Percentiles rank a stretch among this genome's conserved stretches.
These are phyloP conservation scores for Pycnococcus provasolii DNA, from an alignment of 139 green algal genomes.

Conservation along the genomic window DNA sequence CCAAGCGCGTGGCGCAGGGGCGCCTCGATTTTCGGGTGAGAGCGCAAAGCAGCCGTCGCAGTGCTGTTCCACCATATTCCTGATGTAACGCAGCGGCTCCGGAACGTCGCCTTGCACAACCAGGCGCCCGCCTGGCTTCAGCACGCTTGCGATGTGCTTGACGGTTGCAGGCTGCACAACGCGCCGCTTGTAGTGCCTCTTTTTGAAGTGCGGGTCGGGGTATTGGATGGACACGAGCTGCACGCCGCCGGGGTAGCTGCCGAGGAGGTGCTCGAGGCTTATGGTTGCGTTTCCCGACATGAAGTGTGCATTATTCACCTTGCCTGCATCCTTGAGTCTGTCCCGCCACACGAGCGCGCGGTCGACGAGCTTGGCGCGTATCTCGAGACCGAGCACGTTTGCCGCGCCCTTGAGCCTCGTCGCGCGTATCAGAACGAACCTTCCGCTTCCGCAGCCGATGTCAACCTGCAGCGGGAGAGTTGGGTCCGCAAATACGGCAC, in stretches of 20 bases:
- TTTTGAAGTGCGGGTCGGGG: slow-evolving; percentile 86
- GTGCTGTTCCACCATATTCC: slow-evolving; percentile 42
- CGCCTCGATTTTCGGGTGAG: background rate
- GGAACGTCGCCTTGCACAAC: slow-evolving; percentile 69
- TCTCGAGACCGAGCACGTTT: slow-evolving; percentile 78
- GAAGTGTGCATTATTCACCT: slow-evolving; percentile 47
- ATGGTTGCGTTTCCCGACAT: slow-evolving; percentile 67
- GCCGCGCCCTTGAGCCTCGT: slow-evolving; percentile 3
- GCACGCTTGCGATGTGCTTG: slow-evolving; percentile 4
- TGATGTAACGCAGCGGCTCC: slow-evolving; percentile 44
- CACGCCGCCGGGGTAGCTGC: slow-evolving; percentile 53
- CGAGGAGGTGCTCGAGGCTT: slow-evolving; percentile 45
- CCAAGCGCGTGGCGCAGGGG: background rate
- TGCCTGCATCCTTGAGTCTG: slow-evolving; percentile 28
- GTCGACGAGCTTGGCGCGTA: slow-evolving; percentile 57
- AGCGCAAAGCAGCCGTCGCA: slow-evolving; percentile 30
- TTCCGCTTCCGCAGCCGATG: slow-evolving; percentile 63
- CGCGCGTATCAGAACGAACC: slow-evolving; percentile 56
- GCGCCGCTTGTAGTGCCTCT: slow-evolving; percentile 64
- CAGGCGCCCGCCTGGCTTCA: slow-evolving; percentile 38
- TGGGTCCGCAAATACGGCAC: slow-evolving; percentile 38
- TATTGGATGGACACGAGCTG: slow-evolving; percentile 55
- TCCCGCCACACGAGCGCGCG: slow-evolving; percentile 37
- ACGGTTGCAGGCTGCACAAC: slow-evolving; percentile 63
- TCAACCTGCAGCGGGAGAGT: slow-evolving; percentile 60